phyloP scores from a whole-genome alignment of 352 stramenopile genomes.

The Globisporangium okanoganense region DNA sequence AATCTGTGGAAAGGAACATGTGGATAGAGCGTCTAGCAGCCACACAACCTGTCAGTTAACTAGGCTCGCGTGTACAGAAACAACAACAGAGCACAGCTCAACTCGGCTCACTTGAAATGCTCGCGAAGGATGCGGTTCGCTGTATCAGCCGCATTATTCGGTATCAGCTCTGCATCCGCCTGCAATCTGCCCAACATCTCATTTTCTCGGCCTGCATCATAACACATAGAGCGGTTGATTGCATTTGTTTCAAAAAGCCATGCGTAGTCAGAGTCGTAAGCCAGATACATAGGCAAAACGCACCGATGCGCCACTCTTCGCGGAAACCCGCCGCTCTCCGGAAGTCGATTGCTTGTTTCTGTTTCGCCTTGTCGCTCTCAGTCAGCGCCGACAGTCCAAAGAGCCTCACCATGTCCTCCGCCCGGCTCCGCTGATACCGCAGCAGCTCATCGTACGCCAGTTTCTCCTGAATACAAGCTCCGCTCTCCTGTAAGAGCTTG shows the following conservation, averaged over 20 bases:
- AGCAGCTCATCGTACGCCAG: slow-evolving; percentile 39
- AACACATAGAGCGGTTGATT: neutral
- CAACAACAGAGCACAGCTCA: too few species aligned
- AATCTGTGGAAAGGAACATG: slow-evolving; percentile 20
- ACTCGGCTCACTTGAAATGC: slow-evolving; percentile 20
- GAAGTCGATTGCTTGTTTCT: slow-evolving; percentile 9
- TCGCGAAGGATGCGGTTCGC: slow-evolving; percentile 9
- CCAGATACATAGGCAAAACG: neutral
- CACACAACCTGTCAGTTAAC: neutral
- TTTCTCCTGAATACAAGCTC: slow-evolving; percentile 16
- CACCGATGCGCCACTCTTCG: slow-evolving; percentile 41
- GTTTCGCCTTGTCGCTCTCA: neutral
- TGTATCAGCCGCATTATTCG: slow-evolving; percentile 2
- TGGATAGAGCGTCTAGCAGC: slow-evolving; percentile 13
- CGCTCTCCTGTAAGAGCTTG: slow-evolving; percentile 7
- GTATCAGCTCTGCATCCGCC: slow-evolving; percentile 1
- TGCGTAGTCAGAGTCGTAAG: too few species aligned
- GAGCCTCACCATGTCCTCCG: slow-evolving; percentile 27
- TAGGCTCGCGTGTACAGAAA: neutral
- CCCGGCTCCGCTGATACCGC: slow-evolving; percentile 26
- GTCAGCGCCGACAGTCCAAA: neutral
- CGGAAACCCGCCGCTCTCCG: slow-evolving; percentile 18
- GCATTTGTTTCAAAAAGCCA: too few species aligned
- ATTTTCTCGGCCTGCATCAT: slow-evolving; percentile 18
- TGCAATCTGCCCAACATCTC: slow-evolving; percentile 19